phyloP scores from a whole-genome alignment of 108 stramenopile genomes.

The Cyclotella kingstonii region DNA sequence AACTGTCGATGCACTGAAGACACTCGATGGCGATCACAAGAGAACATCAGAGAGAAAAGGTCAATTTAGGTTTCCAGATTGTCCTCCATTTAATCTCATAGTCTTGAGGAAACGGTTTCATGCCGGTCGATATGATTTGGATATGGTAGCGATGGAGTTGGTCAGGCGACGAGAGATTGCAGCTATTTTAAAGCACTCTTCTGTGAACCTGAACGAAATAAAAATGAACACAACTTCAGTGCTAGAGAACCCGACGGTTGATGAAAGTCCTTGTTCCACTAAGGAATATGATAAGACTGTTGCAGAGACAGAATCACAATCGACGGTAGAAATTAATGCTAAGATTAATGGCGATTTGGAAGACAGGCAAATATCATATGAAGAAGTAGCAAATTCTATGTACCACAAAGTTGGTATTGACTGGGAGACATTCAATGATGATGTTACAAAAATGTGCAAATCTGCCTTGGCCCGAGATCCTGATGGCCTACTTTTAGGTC shows the following conservation, averaged over 20 bases:
- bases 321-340: background rate
- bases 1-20: too few relatives aligned
- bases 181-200: conserved; percentile 35
- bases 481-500: conserved; percentile 24
- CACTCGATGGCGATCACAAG: conserved; percentile 14
- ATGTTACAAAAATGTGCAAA: conserved; percentile 74
- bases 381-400: conserved; percentile 39
- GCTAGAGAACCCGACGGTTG: too few relatives aligned
- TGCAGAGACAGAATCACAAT: background rate
- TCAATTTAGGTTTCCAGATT: conserved; percentile 33
- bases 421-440: conserved; percentile 69
- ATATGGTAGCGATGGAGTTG: conserved; percentile 48
- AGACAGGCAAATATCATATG: conserved; percentile 9
- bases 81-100: conserved; percentile 65
- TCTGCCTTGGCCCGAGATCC: conserved; percentile 54
- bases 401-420: conserved; percentile 64
- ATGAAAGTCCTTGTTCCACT: background rate
- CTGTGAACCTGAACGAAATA: too few relatives aligned
- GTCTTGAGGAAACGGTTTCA: conserved; percentile 62
- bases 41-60: conserved; percentile 2
- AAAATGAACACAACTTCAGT: too few relatives aligned
- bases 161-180: conserved; percentile 39
- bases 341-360: background rate
- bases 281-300: background rate
- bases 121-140: conserved; percentile 65